Conservation (phyloP, 176 grass and related monocot species). For the Ananas comosus region DNA sequence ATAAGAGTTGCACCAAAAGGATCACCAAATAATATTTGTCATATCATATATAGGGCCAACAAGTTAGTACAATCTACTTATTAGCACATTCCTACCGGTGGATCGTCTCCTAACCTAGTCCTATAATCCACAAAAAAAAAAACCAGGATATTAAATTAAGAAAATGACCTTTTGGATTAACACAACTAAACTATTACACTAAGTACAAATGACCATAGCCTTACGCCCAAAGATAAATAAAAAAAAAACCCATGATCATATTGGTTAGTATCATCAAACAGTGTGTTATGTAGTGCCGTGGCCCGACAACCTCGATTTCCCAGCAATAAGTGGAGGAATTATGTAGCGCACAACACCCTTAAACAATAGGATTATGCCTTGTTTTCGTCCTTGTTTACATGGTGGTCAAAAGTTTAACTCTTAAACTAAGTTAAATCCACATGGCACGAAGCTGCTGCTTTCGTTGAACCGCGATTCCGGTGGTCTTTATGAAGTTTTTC, state of each 20-base stretch:
- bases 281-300: conserved; percentile 34
- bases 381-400: neutral
- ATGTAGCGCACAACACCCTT: neutral
- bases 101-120: neutral
- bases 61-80: neutral
- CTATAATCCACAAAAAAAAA: neutral
- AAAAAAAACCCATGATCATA: neutral
- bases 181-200: neutral
- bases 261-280: neutral
- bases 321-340: conserved; percentile 5
- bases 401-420: neutral
- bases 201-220: too few relatives aligned
- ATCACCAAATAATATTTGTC: neutral
- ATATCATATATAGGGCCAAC: neutral
- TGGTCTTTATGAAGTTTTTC: neutral
- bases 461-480: neutral
- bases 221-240: too few relatives aligned
- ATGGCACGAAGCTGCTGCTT: neutral
- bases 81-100: neutral
- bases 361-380: neutral
- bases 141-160: neutral
- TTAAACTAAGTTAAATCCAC: conserved; percentile 13
- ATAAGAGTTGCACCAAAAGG: neutral
- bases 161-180: neutral
- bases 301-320: conserved; percentile 20